Percentiles rank a stretch among this genome's conserved stretches.
Evolutionary conservation across 768 basidiomycete genomes (phyloP).

Genomic region (Tulasnella sp.): DNA sequence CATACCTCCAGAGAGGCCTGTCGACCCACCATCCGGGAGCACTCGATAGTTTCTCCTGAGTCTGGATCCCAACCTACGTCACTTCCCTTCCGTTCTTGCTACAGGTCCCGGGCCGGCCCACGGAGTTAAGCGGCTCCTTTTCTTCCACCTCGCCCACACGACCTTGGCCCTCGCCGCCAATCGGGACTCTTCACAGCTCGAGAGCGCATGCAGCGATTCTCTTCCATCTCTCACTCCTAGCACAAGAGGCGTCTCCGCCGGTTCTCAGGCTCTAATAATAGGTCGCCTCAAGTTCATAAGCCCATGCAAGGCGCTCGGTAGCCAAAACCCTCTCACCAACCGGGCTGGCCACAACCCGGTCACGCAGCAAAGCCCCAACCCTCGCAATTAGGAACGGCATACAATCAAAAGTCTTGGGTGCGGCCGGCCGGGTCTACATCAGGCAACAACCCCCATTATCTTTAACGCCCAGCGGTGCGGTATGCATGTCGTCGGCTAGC

Average conservation of each 20-base stretch:
- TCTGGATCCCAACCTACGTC: neutral
- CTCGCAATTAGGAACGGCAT: neutral
- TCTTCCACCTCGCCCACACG: neutral
- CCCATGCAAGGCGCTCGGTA: no score
- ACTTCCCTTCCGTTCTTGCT: neutral
- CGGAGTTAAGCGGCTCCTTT: neutral
- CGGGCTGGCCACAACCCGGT: neutral
- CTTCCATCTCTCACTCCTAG: conserved; percentile 18
- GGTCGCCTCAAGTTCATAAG: neutral
- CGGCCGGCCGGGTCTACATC: conserved; percentile 4
- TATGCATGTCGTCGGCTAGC: conserved; percentile 7
- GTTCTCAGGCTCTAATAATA: conserved; percentile 10
- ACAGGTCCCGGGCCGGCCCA: neutral
- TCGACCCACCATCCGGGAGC: neutral
- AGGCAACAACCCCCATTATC: neutral
- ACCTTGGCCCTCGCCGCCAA: neutral
- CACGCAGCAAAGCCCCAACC: neutral
- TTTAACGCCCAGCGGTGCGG: neutral
- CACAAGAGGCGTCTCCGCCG: neutral
- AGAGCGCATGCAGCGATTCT: neutral
- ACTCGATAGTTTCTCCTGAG: neutral
- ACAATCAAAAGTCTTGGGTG: neutral
- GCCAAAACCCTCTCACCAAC: neutral
- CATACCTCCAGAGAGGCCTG: neutral
- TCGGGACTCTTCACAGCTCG: conserved; percentile 2